Percentiles rank a stretch among this genome's conserved stretches.
Conservation (phyloP, 2,329 filamentous ascomycete species). For the Geosmithia morbida region DNA sequence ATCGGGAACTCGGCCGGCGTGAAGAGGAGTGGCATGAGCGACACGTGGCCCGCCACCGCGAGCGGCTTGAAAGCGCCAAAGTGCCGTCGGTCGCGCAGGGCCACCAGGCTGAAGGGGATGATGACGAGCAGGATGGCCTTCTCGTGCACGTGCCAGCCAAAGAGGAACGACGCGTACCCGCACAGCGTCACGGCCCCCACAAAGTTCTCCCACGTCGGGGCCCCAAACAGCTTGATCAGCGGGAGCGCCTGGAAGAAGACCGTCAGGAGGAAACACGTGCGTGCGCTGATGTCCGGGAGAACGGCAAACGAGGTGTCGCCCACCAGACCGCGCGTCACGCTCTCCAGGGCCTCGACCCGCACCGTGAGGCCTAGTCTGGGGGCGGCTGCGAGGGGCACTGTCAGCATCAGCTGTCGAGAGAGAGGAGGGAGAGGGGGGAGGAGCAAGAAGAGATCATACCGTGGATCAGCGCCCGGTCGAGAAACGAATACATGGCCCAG, state of each 20-base stretch:
- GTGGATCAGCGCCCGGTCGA: slow-evolving; percentile 69
- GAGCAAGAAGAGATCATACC: slow-evolving; percentile 33
- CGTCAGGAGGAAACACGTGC: slow-evolving; percentile 69
- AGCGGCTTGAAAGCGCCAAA: slow-evolving; percentile 84
- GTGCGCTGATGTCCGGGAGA: slow-evolving; percentile 70
- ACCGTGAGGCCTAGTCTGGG: slow-evolving; percentile 65
- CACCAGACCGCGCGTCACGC: slow-evolving; percentile 83
- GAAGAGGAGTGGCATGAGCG: slow-evolving; percentile 86
- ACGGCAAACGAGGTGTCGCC: slow-evolving; percentile 92
- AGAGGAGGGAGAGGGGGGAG: neutral
- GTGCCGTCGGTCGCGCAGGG: slow-evolving; percentile 77
- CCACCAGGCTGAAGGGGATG: slow-evolving; percentile 86
- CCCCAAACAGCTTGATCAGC: slow-evolving; percentile 62
- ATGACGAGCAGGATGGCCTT: slow-evolving; percentile 92
- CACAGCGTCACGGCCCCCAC: slow-evolving; percentile 82
- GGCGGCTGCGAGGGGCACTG: slow-evolving; percentile 40
- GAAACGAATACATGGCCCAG: slow-evolving; percentile 93
- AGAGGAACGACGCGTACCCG: slow-evolving; percentile 91
- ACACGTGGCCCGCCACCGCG: slow-evolving; percentile 87
- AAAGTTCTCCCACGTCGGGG: slow-evolving; percentile 80
- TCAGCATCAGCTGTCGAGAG: slow-evolving; percentile 5
- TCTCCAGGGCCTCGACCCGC: slow-evolving; percentile 62
- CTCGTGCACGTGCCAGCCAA: slow-evolving; percentile 97
- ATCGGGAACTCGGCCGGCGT: slow-evolving; percentile 85
- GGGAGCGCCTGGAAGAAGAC: slow-evolving; percentile 69